Percentiles rank a stretch among this genome's conserved stretches.
These are phyloP conservation scores for Brettanomyces naardenensis DNA, from an alignment of 805 yeast species.

Conservation along the genomic window DNA sequence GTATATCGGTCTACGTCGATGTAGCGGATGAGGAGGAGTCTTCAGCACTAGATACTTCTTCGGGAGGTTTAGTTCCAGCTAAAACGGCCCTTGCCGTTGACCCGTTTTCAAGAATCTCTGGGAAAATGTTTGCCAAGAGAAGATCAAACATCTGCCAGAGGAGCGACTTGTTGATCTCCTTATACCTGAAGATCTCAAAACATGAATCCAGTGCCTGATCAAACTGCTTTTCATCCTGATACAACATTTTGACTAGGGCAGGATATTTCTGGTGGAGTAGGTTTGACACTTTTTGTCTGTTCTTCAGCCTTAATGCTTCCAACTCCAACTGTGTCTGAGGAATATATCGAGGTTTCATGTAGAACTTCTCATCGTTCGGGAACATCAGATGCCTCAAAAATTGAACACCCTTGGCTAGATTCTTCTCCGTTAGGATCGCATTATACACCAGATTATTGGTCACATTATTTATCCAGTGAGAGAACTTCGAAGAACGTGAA, in stretches of 20 bases:
- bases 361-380: constrained; percentile 22
- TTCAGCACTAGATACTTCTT: too few relatives aligned
- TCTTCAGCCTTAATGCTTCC: constrained; percentile 8
- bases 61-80: too few relatives aligned
- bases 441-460: constrained; percentile 19
- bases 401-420: constrained; percentile 9
- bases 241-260: neutral
- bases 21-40: too few relatives aligned
- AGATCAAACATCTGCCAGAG: constrained; percentile 7
- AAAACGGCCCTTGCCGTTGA: too few relatives aligned
- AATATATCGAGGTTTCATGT: constrained; percentile 21
- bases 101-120: too few relatives aligned
- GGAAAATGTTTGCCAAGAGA: constrained; percentile 5
- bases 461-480: constrained; percentile 19
- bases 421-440: constrained; percentile 13
- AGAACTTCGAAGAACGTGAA: constrained; percentile 11
- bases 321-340: constrained; percentile 23
- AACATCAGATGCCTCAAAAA: constrained; percentile 21
- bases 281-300: constrained; percentile 6
- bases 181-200: constrained; percentile 4
- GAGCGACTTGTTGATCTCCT: constrained; percentile 6
- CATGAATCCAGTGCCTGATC: constrained; percentile 1
- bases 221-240: constrained; percentile 1
- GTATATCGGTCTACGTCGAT: too few relatives aligned
- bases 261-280: constrained; percentile 4